Percentiles rank a stretch among this genome's conserved stretches.
phyloP scores from a whole-genome alignment of 345 rosid genomes.

The Rhodamnia rubescens region DNA sequence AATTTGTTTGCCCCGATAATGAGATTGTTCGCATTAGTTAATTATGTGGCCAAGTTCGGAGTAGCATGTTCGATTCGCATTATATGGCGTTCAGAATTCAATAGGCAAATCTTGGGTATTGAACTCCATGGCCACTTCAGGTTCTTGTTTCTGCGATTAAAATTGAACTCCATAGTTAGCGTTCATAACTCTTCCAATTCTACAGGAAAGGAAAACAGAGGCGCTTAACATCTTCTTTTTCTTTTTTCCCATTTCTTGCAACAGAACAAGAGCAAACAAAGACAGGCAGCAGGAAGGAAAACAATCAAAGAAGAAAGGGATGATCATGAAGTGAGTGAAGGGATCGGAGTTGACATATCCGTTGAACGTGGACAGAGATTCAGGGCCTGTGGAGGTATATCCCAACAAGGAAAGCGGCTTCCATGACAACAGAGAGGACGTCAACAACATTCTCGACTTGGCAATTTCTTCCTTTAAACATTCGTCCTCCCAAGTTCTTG shows the following conservation, averaged over 20 bases:
- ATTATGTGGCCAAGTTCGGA: background rate
- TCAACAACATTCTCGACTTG: slow-evolving; percentile 46
- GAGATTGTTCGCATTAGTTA: background rate
- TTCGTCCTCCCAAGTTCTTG: slow-evolving; percentile 11
- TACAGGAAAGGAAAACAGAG: background rate
- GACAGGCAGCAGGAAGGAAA: background rate
- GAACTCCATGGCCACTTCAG: no score
- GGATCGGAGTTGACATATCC: background rate
- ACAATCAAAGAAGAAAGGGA: background rate
- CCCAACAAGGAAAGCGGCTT: slow-evolving; percentile 86
- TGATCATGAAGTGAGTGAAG: background rate
- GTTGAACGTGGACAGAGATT: background rate
- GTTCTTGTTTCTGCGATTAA: no score
- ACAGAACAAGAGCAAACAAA: background rate
- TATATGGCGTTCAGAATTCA: fast-evolving
- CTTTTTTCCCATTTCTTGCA: background rate
- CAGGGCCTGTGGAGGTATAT: slow-evolving; percentile 59
- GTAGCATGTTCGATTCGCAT: no score
- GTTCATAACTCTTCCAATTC: no score
- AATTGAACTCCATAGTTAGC: no score
- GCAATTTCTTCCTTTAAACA: slow-evolving; percentile 69
- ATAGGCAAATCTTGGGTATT: no score
- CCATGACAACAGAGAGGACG: slow-evolving; percentile 47
- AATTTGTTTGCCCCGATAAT: fast-evolving
- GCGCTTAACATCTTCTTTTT: background rate